Evolutionary conservation across 202 grass and related monocot genomes (phyloP).

Genomic region (Schoenoplectus triqueter): DNA sequence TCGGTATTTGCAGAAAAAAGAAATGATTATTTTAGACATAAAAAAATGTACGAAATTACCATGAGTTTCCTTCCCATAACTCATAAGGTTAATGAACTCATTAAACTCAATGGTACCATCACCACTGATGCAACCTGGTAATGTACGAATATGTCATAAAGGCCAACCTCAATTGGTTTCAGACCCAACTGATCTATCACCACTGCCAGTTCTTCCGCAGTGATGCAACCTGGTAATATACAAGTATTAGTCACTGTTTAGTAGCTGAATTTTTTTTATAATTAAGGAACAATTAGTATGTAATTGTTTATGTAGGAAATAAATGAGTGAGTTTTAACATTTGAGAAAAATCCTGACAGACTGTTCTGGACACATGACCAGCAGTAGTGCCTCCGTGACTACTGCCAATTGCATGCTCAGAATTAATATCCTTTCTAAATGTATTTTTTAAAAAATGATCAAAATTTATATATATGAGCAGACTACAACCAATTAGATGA

Average conservation of each 20-base stretch:
- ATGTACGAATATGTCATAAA: slow-evolving; percentile 65
- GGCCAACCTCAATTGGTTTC: slow-evolving; percentile 62
- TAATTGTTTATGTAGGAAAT: no score
- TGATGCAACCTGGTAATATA: slow-evolving; percentile 64
- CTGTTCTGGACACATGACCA: no score
- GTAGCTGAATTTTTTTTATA: neutral
- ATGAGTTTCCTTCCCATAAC: slow-evolving; percentile 59
- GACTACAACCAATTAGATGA: no score
- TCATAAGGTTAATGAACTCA: slow-evolving; percentile 61
- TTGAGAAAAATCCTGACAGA: no score
- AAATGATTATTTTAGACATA: neutral
- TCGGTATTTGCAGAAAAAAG: neutral
- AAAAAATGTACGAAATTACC: slow-evolving; percentile 38
- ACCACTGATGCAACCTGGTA: slow-evolving; percentile 60
- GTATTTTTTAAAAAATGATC: no score
- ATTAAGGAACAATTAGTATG: no score
- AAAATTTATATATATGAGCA: no score
- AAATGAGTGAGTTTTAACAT: no score
- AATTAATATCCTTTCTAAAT: no score
- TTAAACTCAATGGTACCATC: slow-evolving; percentile 81
- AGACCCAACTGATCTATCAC: slow-evolving; percentile 64
- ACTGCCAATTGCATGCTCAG: no score
- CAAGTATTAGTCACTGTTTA: slow-evolving; percentile 6
- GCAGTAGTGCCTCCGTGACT: no score
- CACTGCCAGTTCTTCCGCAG: slow-evolving; percentile 57